phyloP scores from a whole-genome alignment of 352 stramenopile species.

The Globisporangium paroecandrum region DNA sequence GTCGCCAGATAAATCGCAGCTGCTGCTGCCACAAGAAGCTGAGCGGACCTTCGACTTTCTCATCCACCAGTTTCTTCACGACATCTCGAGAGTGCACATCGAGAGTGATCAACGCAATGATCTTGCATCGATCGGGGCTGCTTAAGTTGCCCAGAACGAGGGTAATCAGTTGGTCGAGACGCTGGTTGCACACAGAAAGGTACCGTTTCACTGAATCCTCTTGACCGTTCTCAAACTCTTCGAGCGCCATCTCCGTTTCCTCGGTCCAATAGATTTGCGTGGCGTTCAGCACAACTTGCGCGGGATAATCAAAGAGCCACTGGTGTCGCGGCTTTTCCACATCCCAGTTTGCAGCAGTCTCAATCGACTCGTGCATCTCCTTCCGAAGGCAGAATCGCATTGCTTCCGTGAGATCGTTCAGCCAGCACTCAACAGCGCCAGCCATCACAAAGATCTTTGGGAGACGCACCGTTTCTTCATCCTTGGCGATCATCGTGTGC shows the following conservation, averaged over 20 bases:
- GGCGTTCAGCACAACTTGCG: conserved; percentile 84
- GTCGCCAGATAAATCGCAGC: conserved; percentile 88
- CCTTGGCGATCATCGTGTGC: conserved; percentile 85
- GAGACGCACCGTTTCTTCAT: conserved; percentile 58
- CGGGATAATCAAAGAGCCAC: conserved; percentile 97
- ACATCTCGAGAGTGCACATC: conserved; percentile 95
- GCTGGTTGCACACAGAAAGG: conserved; percentile 71
- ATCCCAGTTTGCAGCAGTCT: conserved; percentile 89
- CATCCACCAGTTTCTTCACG: conserved; percentile 86
- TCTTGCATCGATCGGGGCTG: conserved; percentile 90
- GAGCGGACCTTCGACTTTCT: conserved; percentile 85
- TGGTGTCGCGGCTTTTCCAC: conserved; percentile 95
- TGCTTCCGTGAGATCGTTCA: conserved; percentile 84
- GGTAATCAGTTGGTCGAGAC: conserved; percentile 90
- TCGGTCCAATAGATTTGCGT: conserved; percentile 96
- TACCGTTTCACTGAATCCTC: conserved; percentile 87
- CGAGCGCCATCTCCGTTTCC: conserved; percentile 91
- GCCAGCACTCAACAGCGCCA: conserved; percentile 81
- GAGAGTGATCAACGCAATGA: conserved; percentile 96
- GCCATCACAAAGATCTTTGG: conserved; percentile 82
- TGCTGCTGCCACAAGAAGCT: conserved; percentile 90
- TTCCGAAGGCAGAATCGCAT: conserved; percentile 83
- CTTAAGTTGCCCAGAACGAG: conserved; percentile 88
- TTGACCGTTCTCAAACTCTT: conserved; percentile 87
- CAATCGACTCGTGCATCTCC: conserved; percentile 86